These are phyloP conservation scores for Alternaria tenuissima DNA, from an alignment of 2,329 filamentous ascomycete species.

Conservation along the genomic window DNA sequence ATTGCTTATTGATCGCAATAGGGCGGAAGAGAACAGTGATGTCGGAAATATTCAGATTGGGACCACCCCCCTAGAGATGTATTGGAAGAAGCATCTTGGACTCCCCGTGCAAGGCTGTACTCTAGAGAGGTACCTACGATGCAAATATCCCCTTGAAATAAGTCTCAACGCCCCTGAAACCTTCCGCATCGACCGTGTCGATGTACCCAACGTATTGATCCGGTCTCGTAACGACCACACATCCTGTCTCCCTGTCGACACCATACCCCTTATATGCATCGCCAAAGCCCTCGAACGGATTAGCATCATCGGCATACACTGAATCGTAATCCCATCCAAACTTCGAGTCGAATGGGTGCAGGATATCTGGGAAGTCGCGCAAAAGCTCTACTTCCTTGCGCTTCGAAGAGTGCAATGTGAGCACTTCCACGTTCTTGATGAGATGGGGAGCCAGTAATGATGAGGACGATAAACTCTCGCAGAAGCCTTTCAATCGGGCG, in stretches of 20 bases:
- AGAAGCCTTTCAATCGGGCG: constrained; percentile 58
- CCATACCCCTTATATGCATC: constrained; percentile 66
- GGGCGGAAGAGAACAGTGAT: too few relatives aligned
- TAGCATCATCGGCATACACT: constrained; percentile 57
- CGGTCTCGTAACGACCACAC: constrained; percentile 68
- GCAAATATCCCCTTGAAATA: constrained; percentile 46
- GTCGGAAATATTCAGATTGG: background rate
- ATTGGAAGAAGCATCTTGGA: background rate
- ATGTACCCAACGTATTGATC: constrained; percentile 70
- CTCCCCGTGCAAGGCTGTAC: background rate
- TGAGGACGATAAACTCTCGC: constrained; percentile 51
- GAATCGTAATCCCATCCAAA: constrained; percentile 54
- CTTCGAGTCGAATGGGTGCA: constrained; percentile 54
- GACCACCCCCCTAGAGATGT: background rate
- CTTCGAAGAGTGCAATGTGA: constrained; percentile 67
- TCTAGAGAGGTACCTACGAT: background rate
- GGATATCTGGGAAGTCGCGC: constrained; percentile 53
- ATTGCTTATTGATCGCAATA: background rate
- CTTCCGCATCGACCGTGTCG: constrained; percentile 48
- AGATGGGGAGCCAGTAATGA: constrained; percentile 57
- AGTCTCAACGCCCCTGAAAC: constrained; percentile 36
- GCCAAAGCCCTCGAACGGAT: constrained; percentile 54
- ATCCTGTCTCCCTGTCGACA: constrained; percentile 63
- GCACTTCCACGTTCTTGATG: constrained; percentile 64
- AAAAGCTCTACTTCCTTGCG: constrained; percentile 56